Conservation (phyloP, 192 early-diverging fungal genomes). For the Borealophlyctis nickersoniae region DNA sequence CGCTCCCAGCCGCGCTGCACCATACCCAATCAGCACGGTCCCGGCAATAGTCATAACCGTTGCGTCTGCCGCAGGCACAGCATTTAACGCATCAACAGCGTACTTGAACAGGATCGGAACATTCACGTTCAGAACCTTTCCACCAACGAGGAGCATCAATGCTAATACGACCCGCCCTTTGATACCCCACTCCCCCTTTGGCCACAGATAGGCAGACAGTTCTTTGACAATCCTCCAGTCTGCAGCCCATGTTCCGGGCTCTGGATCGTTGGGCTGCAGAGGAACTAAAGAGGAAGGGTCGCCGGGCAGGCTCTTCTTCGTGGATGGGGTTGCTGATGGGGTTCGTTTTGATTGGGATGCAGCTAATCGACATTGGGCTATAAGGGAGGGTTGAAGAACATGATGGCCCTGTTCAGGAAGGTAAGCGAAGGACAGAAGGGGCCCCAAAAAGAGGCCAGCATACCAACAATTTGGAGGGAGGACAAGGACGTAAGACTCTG, state of each 20-base stretch:
- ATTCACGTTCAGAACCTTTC: constrained; percentile 80
- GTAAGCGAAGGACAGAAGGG: too few species aligned
- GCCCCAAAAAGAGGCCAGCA: too few species aligned
- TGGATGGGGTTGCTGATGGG: too few species aligned
- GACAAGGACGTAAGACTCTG: too few species aligned
- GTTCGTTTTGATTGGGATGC: too few species aligned
- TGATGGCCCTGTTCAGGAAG: too few species aligned
- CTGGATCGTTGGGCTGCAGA: too few species aligned
- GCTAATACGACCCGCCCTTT: constrained; percentile 87
- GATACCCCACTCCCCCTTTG: constrained; percentile 76
- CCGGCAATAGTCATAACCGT: constrained; percentile 77
- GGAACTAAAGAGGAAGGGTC: too few species aligned
- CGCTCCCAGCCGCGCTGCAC: constrained; percentile 81
- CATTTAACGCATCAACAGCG: constrained; percentile 81
- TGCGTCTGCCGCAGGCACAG: constrained; percentile 48
- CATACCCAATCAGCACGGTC: constrained; percentile 94
- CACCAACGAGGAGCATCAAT: constrained; percentile 72
- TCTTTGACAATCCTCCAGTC: constrained; percentile 65
- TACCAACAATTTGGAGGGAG: too few species aligned
- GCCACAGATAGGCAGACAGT: constrained; percentile 84
- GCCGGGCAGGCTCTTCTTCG: too few species aligned
- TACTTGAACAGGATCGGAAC: constrained; percentile 96
- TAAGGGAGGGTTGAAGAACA: too few species aligned
- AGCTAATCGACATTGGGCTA: too few species aligned
- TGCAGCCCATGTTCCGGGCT: constrained; percentile 17